phyloP scores from a whole-genome alignment of 148 eudicot genomes.

The Beta vulgaris region DNA sequence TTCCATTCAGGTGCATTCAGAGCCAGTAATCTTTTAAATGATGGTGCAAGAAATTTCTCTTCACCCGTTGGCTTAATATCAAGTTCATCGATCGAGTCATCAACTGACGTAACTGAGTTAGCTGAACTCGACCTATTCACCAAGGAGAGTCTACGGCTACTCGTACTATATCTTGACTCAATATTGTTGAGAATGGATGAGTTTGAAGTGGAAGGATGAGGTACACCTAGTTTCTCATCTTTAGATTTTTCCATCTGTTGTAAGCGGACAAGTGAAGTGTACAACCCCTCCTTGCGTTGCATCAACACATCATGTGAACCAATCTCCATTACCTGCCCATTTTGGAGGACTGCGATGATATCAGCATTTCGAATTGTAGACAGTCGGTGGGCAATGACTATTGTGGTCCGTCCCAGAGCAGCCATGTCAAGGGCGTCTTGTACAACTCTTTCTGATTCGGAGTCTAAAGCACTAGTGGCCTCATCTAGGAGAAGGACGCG shows the following conservation, averaged over 20 bases:
- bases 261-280: constrained; percentile 47
- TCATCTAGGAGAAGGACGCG: constrained; percentile 77
- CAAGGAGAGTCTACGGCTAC: constrained; percentile 41
- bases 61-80: not conserved
- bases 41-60: constrained; percentile 32
- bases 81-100: not conserved
- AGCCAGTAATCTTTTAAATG: constrained; percentile 61
- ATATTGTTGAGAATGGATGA: constrained; percentile 21
- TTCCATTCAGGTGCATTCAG: constrained; percentile 81
- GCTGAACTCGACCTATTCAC: constrained; percentile 55
- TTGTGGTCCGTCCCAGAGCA: constrained; percentile 59
- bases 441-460: constrained; percentile 66
- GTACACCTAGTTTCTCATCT: constrained; percentile 6
- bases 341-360: constrained; percentile 51
- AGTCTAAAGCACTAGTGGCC: constrained; percentile 82
- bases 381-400: constrained; percentile 74
- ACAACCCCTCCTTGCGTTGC: constrained; percentile 33
- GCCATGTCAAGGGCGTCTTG: constrained; percentile 77
- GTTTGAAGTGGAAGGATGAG: constrained; percentile 18
- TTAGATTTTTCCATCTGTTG: constrained; percentile 40
- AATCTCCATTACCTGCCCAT: constrained; percentile 51
- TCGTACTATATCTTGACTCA: constrained; percentile 32
- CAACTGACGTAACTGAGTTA: constrained; percentile 29
- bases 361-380: constrained; percentile 75
- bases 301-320: constrained; percentile 61